phyloP scores from a whole-genome alignment of 371 early-diverging fungal genomes.

The Rhizomucor pusillus region DNA sequence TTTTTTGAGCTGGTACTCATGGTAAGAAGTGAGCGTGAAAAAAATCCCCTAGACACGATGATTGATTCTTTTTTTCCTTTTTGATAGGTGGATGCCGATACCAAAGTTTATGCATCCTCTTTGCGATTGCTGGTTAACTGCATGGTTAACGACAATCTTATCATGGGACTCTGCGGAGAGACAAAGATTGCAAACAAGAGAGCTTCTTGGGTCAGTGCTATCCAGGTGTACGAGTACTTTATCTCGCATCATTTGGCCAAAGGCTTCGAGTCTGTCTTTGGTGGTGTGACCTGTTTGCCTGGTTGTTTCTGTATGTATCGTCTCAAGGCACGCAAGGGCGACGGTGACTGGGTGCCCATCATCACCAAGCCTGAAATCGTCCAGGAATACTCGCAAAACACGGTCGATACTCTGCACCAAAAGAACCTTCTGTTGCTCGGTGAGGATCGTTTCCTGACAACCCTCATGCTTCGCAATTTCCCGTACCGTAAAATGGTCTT shows the following conservation, averaged over 20 bases:
- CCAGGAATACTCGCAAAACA: constrained; percentile 83
- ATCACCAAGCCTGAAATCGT: constrained; percentile 87
- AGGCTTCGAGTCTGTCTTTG: constrained; percentile 94
- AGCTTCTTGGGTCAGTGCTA: constrained; percentile 84
- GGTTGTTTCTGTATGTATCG: constrained; percentile 96
- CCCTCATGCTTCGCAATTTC: constrained; percentile 90
- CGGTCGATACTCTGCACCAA: constrained; percentile 90
- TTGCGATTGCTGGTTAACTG: constrained; percentile 73
- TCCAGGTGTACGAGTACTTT: constrained; percentile 97
- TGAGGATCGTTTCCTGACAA: constrained; percentile 95
- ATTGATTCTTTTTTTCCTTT: neutral
- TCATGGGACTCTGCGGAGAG: constrained; percentile 88
- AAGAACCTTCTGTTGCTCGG: constrained; percentile 93
- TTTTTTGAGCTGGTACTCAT: constrained; percentile 82
- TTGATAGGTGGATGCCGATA: constrained; percentile 82
- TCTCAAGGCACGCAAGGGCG: constrained; percentile 66
- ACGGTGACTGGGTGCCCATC: constrained; percentile 68
- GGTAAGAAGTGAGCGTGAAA: constrained; percentile 38
- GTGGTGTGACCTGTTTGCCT: constrained; percentile 96
- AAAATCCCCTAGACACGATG: neutral
- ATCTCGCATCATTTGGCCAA: constrained; percentile 93
- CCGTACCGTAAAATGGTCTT: constrained; percentile 90
- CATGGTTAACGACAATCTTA: constrained; percentile 73
- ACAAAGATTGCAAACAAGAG: constrained; percentile 87
- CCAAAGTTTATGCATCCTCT: constrained; percentile 74